These are phyloP conservation scores for Fraxinus anomala DNA, from an alignment of 257 asterid species.

Conservation along the genomic window DNA sequence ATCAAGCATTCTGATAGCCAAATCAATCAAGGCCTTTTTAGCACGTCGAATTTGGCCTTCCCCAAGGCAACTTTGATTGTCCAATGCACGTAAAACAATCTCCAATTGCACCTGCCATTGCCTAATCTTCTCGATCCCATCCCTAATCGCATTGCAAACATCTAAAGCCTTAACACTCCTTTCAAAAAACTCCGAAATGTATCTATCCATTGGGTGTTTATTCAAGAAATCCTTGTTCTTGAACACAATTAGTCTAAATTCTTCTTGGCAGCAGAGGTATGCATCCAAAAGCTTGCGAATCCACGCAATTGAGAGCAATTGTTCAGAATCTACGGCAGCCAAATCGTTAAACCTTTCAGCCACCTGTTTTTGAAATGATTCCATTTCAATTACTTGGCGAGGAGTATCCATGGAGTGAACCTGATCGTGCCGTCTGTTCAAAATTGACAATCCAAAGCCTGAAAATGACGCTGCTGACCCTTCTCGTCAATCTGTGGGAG, in stretches of 20 bases:
- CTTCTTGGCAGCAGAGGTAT: constrained; percentile 78
- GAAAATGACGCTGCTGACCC: constrained; percentile 45
- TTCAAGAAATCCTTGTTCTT: constrained; percentile 41
- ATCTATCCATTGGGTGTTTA: constrained; percentile 66
- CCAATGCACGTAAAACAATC: constrained; percentile 73
- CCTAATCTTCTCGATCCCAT: constrained; percentile 84
- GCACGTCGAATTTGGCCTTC: constrained; percentile 96
- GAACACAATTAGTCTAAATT: constrained; percentile 62
- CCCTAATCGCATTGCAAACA: constrained; percentile 88
- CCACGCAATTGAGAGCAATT: constrained; percentile 74
- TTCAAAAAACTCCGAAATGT: constrained; percentile 68
- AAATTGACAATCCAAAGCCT: constrained; percentile 58
- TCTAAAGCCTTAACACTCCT: constrained; percentile 84
- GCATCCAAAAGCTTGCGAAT: constrained; percentile 67
- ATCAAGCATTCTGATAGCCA: constrained; percentile 83
- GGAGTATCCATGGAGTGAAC: constrained; percentile 74
- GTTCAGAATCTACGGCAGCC: constrained; percentile 38
- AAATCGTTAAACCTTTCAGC: constrained; percentile 60
- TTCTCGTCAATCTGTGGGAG: constrained; percentile 59
- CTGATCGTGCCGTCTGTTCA: constrained; percentile 74
- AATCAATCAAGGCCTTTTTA: constrained; percentile 68
- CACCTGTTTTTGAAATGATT: constrained; percentile 64
- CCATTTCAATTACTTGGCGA: constrained; percentile 53
- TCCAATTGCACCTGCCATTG: constrained; percentile 89
- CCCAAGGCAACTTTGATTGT: constrained; percentile 63